Evolutionary conservation across 1,139 yeast species (phyloP).

Genomic region (Tardiomyces depauwii): DNA sequence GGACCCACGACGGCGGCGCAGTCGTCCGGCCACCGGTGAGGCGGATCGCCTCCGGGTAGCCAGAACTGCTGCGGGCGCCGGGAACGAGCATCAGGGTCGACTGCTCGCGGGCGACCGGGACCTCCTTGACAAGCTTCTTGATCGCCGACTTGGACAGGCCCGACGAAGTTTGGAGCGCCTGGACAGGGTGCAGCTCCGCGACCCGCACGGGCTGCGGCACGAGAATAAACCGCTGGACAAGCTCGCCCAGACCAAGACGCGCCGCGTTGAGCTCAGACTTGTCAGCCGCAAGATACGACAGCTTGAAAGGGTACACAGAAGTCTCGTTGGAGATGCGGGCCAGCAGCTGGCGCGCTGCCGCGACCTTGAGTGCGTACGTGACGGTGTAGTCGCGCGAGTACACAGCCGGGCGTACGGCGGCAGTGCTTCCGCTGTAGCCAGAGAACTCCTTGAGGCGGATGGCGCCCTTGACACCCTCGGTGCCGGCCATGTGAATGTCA

Average conservation of each 20-base stretch:
- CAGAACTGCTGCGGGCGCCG: constrained; percentile 30
- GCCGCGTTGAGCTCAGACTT: constrained; percentile 28
- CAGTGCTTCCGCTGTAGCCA: constrained; percentile 16
- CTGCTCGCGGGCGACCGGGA: constrained; percentile 66
- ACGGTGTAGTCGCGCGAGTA: constrained; percentile 80
- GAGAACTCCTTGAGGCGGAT: constrained; percentile 18
- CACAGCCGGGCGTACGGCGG: constrained; percentile 42
- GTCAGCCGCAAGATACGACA: constrained; percentile 27
- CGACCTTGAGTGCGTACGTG: constrained; percentile 63
- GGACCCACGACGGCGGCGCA: constrained; percentile 75
- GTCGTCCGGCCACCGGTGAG: constrained; percentile 68
- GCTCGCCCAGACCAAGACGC: constrained; percentile 72
- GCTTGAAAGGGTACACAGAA: constrained; percentile 88
- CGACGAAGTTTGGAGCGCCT: constrained; percentile 41
- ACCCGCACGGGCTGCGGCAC: constrained; percentile 63
- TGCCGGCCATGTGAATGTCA: constrained; percentile 72
- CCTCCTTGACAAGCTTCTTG: constrained; percentile 38
- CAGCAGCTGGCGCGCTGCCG: constrained; percentile 61
- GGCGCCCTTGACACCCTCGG: constrained; percentile 26
- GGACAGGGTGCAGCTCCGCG: constrained; percentile 58
- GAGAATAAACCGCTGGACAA: constrained; percentile 70
- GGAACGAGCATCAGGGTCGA: constrained; percentile 56
- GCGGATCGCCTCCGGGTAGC: constrained; percentile 53
- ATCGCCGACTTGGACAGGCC: constrained; percentile 17
- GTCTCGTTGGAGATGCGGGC: constrained; percentile 57